Evolutionary conservation across 495 filamentous ascomycete genomes (phyloP).

Genomic region (Articulospora tetracladia): DNA sequence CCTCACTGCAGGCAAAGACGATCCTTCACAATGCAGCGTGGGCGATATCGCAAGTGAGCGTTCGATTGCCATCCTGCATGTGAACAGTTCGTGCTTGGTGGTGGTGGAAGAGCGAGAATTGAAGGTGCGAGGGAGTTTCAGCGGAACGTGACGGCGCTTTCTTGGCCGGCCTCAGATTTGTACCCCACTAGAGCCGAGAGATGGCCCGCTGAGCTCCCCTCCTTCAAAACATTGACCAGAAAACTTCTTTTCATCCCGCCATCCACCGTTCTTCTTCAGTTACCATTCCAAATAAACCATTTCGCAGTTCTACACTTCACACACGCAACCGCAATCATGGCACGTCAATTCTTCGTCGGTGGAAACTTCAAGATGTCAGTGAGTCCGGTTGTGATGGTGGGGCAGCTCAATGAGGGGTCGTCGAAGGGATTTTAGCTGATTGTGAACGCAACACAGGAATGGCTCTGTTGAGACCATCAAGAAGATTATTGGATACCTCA

Average conservation of each 20-base stretch:
- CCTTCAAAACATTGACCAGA: background rate
- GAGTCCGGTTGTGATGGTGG: background rate
- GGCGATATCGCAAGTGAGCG: background rate
- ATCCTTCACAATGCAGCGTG: background rate
- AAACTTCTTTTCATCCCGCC: background rate
- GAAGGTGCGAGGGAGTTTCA: background rate
- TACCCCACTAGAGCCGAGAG: background rate
- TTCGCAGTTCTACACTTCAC: background rate
- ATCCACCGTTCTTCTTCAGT: background rate
- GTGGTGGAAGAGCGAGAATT: background rate
- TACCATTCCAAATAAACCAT: background rate
- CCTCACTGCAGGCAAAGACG: background rate
- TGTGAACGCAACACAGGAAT: conserved; percentile 60
- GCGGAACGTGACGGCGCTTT: background rate
- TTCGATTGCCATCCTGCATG: background rate
- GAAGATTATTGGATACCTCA: conserved; percentile 82
- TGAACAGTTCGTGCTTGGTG: background rate
- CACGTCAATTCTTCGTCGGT: conserved; percentile 98
- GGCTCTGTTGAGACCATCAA: conserved; percentile 82
- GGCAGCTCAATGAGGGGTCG: background rate
- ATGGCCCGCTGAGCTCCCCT: background rate
- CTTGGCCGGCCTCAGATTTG: background rate
- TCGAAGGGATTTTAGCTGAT: conserved; percentile 12
- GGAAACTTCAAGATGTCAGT: conserved; percentile 98
- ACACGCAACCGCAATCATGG: conserved; percentile 51